Evolutionary conservation across 805 yeast genomes (phyloP).

Genomic region (Lipomyces anomalus): DNA sequence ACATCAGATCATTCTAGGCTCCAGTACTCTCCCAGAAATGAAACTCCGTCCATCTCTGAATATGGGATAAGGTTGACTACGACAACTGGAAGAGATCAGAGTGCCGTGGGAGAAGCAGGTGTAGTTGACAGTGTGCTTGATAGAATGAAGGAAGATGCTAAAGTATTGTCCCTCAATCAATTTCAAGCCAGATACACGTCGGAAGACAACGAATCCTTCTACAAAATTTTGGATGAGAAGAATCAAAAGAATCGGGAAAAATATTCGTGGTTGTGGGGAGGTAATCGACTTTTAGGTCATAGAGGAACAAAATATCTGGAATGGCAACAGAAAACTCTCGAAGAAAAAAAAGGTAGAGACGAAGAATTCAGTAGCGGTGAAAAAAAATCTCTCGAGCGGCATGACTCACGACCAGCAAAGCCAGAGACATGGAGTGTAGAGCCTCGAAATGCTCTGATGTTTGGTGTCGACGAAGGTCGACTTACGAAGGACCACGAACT

Average conservation of each 20-base stretch:
- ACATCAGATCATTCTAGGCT: conserved; percentile 8
- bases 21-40: conserved; percentile 8
- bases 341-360: not conserved
- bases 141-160: conserved; percentile 1
- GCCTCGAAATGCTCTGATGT: conserved; percentile 14
- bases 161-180: conserved; percentile 14
- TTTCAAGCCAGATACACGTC: conserved; percentile 30
- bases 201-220: conserved; percentile 31
- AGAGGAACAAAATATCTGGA: conserved; percentile 2
- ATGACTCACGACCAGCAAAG: conserved; percentile 7
- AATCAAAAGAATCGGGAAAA: conserved; percentile 20
- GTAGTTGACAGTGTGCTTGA: not conserved
- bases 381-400: not conserved
- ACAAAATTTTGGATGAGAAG: conserved; percentile 24
- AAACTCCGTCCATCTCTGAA: not conserved
- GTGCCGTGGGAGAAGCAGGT: not conserved
- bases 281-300: conserved; percentile 10
- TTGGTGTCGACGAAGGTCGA: conserved; percentile 4
- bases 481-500: not conserved
- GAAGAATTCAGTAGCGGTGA: not conserved
- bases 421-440: conserved; percentile 7
- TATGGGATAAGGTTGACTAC: not conserved
- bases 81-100: not conserved
- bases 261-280: conserved; percentile 26
- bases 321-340: not conserved